Percentiles rank a stretch among this genome's conserved stretches.
Conservation (phyloP, 2,329 filamentous ascomycete genomes). For the Coniochaeta ligniaria region DNA sequence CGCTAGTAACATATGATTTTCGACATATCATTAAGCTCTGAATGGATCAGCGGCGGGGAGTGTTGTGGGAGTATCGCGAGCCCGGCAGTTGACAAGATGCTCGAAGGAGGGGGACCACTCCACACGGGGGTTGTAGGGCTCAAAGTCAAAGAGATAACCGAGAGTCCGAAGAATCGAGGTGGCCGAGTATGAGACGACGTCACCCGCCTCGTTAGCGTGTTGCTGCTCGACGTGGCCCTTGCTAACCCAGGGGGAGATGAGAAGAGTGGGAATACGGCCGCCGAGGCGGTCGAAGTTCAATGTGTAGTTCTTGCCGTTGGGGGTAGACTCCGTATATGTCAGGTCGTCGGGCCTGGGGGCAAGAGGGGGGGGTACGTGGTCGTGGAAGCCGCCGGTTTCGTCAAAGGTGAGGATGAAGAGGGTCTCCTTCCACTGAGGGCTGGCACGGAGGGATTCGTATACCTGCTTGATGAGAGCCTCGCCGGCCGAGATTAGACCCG, state of each 20-base stretch:
- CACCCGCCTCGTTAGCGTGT: slow-evolving; percentile 25
- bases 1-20: too few relatives aligned
- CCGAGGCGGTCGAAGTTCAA: slow-evolving; percentile 32
- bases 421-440: slow-evolving; percentile 37
- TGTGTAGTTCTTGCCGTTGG: slow-evolving; percentile 25
- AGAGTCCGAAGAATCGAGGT: slow-evolving; percentile 34
- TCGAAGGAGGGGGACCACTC: slow-evolving; percentile 29
- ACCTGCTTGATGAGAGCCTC: slow-evolving; percentile 36
- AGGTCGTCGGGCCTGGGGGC: slow-evolving; percentile 29
- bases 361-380: slow-evolving; percentile 35
- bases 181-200: slow-evolving; percentile 29
- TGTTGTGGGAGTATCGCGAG: not conserved
- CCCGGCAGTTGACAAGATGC: slow-evolving; percentile 9
- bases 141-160: slow-evolving; percentile 32
- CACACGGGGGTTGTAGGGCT: slow-evolving; percentile 27
- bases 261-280: slow-evolving; percentile 32
- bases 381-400: slow-evolving; percentile 38
- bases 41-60: not conserved
- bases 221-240: slow-evolving; percentile 30
- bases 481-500: slow-evolving; percentile 33
- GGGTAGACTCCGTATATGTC: slow-evolving; percentile 25
- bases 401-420: slow-evolving; percentile 40
- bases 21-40: not conserved
- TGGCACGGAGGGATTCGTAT: slow-evolving; percentile 33
- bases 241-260: slow-evolving; percentile 35